These are phyloP conservation scores for Gossypium trilobum DNA, from an alignment of 441 rosid genomes.

Conservation along the genomic window DNA sequence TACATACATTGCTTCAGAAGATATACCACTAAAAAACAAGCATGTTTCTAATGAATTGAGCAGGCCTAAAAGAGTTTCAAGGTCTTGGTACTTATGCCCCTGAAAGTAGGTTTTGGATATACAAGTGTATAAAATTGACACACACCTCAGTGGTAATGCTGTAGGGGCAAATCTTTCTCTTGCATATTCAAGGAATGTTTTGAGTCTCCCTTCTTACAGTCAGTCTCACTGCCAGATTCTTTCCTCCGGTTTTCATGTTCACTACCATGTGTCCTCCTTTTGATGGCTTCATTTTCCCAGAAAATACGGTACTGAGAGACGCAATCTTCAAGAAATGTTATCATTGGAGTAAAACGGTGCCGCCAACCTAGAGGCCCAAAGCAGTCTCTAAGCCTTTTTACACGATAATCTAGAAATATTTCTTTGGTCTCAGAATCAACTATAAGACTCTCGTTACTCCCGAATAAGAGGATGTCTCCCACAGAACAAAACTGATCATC, in stretches of 20 bases:
- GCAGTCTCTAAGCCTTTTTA: slow-evolving; percentile 24
- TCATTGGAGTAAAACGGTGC: slow-evolving; percentile 21
- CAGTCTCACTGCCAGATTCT: background rate
- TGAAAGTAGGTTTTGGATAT: slow-evolving; percentile 20
- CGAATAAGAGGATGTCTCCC: slow-evolving; percentile 33
- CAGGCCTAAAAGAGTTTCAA: slow-evolving; percentile 19
- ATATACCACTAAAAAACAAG: slow-evolving; percentile 13
- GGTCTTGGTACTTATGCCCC: slow-evolving; percentile 5
- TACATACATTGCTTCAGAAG: slow-evolving; percentile 32
- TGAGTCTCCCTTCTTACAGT: background rate
- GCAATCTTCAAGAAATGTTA: slow-evolving; percentile 28
- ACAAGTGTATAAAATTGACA: slow-evolving; percentile 24
- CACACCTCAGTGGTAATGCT: slow-evolving; percentile 22
- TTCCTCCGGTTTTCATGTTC: slow-evolving; percentile 11
- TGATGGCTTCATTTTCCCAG: slow-evolving; percentile 14
- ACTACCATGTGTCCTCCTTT: background rate
- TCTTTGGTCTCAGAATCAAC: slow-evolving; percentile 21
- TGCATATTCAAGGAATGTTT: slow-evolving; percentile 26
- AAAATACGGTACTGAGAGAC: slow-evolving; percentile 14
- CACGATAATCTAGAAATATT: slow-evolving; percentile 33
- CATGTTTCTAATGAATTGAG: slow-evolving; percentile 23
- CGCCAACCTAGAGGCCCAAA: slow-evolving; percentile 25
- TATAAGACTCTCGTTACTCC: slow-evolving; percentile 23
- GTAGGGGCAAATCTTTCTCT: slow-evolving; percentile 18
- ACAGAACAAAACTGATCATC: slow-evolving; percentile 12